Conservation (phyloP, 345 rosid species). For the Punica granatum region DNA sequence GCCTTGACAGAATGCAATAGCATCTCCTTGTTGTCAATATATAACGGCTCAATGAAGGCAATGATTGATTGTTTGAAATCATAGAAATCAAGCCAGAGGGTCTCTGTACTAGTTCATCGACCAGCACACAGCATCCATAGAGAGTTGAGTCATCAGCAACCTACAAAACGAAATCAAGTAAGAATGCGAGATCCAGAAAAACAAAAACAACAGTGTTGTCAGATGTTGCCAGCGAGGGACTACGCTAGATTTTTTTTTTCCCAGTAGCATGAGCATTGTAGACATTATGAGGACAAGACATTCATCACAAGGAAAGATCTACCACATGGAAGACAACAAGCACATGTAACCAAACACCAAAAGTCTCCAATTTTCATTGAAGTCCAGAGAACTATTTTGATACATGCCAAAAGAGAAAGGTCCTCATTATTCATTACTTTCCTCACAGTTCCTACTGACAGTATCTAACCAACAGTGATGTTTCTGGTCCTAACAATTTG, state of each 20-base stretch:
- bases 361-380: no score
- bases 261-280: no score
- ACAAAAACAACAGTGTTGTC: not conserved
- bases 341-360: no score
- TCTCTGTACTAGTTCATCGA: constrained; percentile 81
- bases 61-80: constrained; percentile 59
- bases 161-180: constrained; percentile 28
- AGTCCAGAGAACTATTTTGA: no score
- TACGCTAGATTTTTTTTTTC: not conserved
- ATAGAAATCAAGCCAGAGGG: constrained; percentile 91
- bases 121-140: constrained; percentile 87
- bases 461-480: no score
- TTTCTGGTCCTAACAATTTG: no score
- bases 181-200: not conserved
- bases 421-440: no score
- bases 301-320: no score
- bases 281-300: no score
- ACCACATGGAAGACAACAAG: no score
- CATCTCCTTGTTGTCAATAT: constrained; percentile 85
- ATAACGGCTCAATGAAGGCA: constrained; percentile 60
- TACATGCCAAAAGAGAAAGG: no score
- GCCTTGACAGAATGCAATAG: constrained; percentile 90
- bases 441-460: not conserved
- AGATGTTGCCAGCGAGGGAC: not conserved
- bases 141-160: constrained; percentile 90